Conservation (phyloP, 176 grass and related monocot species). For the Secale cereale region DNA sequence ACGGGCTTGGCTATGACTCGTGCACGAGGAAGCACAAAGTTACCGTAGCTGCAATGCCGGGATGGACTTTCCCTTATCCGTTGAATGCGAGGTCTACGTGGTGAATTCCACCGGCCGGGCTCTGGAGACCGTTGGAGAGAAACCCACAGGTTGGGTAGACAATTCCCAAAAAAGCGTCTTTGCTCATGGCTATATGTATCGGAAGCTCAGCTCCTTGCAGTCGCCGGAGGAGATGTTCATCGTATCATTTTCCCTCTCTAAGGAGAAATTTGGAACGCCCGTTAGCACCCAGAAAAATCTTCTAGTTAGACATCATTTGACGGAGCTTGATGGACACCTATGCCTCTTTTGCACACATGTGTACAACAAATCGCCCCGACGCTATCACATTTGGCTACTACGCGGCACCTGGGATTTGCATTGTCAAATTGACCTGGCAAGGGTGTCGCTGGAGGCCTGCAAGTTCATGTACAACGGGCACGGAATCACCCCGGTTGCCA, state of each 20-base stretch:
- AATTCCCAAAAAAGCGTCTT: not conserved
- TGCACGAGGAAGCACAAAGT: not conserved
- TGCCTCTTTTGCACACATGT: not conserved
- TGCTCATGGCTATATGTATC: not conserved
- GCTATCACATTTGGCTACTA: not conserved
- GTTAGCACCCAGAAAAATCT: no score
- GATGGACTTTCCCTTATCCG: not conserved
- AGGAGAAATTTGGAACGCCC: no score
- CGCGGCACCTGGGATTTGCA: not conserved
- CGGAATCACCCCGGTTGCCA: not conserved
- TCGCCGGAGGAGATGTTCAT: not conserved
- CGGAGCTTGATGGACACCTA: not conserved
- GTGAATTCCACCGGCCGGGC: not conserved
- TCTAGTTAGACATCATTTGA: not conserved
- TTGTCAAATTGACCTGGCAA: not conserved
- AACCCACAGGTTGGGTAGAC: not conserved
- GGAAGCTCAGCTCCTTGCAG: not conserved
- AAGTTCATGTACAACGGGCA: not conserved
- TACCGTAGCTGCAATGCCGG: not conserved
- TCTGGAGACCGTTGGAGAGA: not conserved
- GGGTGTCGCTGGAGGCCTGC: not conserved
- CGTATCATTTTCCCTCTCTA: not conserved
- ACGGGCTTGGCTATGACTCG: not conserved
- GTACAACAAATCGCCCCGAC: not conserved
- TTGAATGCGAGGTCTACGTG: not conserved